Evolutionary conservation across 2,329 filamentous ascomycete genomes (phyloP).

Genomic region (Aspergillus niger): DNA sequence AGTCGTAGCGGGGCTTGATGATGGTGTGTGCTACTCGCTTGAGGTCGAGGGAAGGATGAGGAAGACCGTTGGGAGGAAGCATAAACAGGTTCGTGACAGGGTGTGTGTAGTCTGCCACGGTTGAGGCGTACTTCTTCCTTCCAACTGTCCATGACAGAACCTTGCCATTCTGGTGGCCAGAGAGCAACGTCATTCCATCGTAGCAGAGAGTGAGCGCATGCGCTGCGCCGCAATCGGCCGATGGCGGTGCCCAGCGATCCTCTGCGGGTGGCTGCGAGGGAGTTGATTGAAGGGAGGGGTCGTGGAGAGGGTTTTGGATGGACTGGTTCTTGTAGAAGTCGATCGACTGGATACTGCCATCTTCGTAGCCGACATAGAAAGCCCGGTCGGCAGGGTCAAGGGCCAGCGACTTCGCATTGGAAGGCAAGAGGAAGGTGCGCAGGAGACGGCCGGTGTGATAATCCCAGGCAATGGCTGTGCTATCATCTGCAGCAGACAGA

Average conservation of each 20-base stretch:
- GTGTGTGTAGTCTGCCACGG: slow-evolving; percentile 72
- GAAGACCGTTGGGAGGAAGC: slow-evolving; percentile 60
- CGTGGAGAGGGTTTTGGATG: slow-evolving; percentile 41
- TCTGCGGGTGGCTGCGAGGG: slow-evolving; percentile 44
- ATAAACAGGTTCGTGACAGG: slow-evolving; percentile 82
- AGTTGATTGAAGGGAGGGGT: slow-evolving; percentile 40
- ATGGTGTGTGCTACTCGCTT: slow-evolving; percentile 62
- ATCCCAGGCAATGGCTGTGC: slow-evolving; percentile 91
- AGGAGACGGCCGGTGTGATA: slow-evolving; percentile 76
- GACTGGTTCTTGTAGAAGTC: slow-evolving; percentile 66
- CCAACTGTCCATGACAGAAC: slow-evolving; percentile 79
- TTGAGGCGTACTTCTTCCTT: slow-evolving; percentile 66
- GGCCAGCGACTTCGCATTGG: slow-evolving; percentile 69
- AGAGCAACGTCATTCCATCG: slow-evolving; percentile 77
- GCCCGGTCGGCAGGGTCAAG: slow-evolving; percentile 83
- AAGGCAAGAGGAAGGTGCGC: slow-evolving; percentile 78
- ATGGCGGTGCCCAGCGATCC: slow-evolving; percentile 54
- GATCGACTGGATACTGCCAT: slow-evolving; percentile 76
- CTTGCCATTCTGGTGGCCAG: slow-evolving; percentile 78
- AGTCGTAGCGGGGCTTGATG: slow-evolving; percentile 69
- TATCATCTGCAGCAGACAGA: slow-evolving; percentile 80
- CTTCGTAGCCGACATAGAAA: slow-evolving; percentile 77
- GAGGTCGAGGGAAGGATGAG: slow-evolving; percentile 32
- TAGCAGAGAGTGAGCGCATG: slow-evolving; percentile 74
- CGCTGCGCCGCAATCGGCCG: slow-evolving; percentile 65